Conservation (phyloP, 108 stramenopile species). For the Nitzschia inconspicua region DNA sequence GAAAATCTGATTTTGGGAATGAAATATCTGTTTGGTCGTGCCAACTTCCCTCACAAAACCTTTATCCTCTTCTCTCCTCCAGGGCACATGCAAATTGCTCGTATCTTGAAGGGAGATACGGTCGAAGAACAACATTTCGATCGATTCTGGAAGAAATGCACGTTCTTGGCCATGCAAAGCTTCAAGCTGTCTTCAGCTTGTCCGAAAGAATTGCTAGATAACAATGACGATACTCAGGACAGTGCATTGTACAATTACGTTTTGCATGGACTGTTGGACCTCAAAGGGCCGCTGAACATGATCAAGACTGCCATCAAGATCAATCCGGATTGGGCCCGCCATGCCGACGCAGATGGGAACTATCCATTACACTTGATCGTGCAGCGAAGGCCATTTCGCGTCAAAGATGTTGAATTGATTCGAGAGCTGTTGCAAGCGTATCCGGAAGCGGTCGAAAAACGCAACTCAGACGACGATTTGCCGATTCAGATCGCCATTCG, state of each 20-base stretch:
- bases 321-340: conserved; percentile 25
- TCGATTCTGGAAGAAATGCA: conserved; percentile 39
- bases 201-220: background rate
- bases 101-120: conserved; percentile 20
- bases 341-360: conserved; percentile 29
- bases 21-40: no score
- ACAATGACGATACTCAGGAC: background rate
- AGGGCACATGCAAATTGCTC: conserved; percentile 23
- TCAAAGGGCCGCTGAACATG: conserved; percentile 24
- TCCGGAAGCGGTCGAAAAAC: conserved; percentile 29
- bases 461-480: conserved; percentile 16
- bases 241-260: conserved; percentile 8
- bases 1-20: no score
- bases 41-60: no score
- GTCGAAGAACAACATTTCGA: conserved; percentile 24
- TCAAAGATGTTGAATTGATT: conserved; percentile 33
- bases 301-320: conserved; percentile 26
- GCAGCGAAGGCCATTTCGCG: conserved; percentile 28
- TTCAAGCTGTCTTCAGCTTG: conserved; percentile 4
- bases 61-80: no score
- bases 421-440: conserved; percentile 13
- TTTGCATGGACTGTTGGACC: conserved; percentile 24
- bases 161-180: conserved; percentile 20
- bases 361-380: conserved; percentile 32
- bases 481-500: conserved; percentile 42